Base-by-base conservation (phyloP, 192 early-diverging fungal species). In the Coemansia sp. region DNA sequence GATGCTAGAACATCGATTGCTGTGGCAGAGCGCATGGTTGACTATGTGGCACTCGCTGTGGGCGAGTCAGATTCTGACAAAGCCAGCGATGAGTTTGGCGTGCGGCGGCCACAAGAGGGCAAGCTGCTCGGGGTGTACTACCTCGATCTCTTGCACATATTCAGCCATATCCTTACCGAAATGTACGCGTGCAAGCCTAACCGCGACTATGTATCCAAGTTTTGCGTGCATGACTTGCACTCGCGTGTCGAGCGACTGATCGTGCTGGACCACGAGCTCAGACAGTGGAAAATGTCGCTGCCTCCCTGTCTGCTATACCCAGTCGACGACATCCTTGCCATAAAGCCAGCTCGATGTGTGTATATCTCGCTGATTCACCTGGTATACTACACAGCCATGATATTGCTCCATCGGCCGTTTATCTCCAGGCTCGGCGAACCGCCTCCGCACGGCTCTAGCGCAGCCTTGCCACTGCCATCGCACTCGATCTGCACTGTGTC, bases 121-220 rank as follows among this genome's bases (percentile, higher is more conserved):
- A 68, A 68, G 70, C 50, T 70, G 48, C 66, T 63, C 17, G 81
- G 81, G 5, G 76, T 74, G 39, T 78, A 85, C 62, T 78, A 82
- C 25, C 75, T 85, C 8, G 66, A 73, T 11, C 69, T 85, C 17
- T 61, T 85, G 15, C 79, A 82, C 57, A 62, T 85, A 21, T 57
- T 82, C 32, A 73, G 79, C 21, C 79, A 78, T 37, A 65, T 80
- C 19, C 44, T 85, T 19, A 75, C 72, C 0, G 79, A 85, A 60
- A 77, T 85, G 73, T 85, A 85, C 76, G 68, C 75, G 14, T 82
- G 75, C 69, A 82, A 82, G 66, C 79, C 84, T 10, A 64, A 74
- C 57, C 68, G 72, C 42, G 62, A 57, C 55, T 76, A 70, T 58
- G 58, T 67, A 14, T 45, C 65, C 17, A 66, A 57, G 55, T 75